Evolutionary conservation across 225 moss, liverwort and hornwort species (phyloP), one percentile per base, ranked within the genome.

Genomic region (Pseudoscleropodium purum): DNA sequence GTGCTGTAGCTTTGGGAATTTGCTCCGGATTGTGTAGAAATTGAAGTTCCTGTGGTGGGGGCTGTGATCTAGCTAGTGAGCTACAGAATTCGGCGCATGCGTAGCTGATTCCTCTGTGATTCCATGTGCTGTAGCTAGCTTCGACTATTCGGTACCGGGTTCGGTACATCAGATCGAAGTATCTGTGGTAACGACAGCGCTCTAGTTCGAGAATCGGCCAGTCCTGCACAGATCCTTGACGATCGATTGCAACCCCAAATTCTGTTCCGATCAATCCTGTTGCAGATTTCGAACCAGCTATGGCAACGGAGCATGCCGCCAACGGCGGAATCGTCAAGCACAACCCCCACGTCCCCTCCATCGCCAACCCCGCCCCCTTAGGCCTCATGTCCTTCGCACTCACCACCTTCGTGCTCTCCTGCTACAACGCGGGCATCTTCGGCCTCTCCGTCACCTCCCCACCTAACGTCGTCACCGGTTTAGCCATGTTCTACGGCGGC

Each of bases 401-500:
- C 72, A 96, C 95, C 26, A 94, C 92, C 11, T 93, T 96, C 87
- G 95, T 97, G 4, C 90, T 97, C 17, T 96, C 96, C 18, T 89
- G 90, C 84, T 93, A 91, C 92, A 96, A 95, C 87, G 94, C 94
- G 2, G 95, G 93, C 24, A 75, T 95, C 19, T 92, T 82, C 57
- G 93, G 94, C 6, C 70, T 89, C 7, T 84, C 86, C 20, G 85
- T 84, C n/a, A 49, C 87, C 3, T 45, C 93, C 25, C 95, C 94
- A 0, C 3, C 87, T 4, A 91, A 92, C 88, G 92, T 92, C 14
- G 92, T 97, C 7, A 66, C 84, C 3, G 97, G 97, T 4, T 36
- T 96, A 54, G 97, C 96, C 11, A 8, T 94, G 78, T 94, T 95
- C 60, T 96, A 96, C 74, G 97, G 96, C 14, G 97, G 96, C 4